Conservation (phyloP, 164 flowering plant species). For the Akebia trifoliata region DNA sequence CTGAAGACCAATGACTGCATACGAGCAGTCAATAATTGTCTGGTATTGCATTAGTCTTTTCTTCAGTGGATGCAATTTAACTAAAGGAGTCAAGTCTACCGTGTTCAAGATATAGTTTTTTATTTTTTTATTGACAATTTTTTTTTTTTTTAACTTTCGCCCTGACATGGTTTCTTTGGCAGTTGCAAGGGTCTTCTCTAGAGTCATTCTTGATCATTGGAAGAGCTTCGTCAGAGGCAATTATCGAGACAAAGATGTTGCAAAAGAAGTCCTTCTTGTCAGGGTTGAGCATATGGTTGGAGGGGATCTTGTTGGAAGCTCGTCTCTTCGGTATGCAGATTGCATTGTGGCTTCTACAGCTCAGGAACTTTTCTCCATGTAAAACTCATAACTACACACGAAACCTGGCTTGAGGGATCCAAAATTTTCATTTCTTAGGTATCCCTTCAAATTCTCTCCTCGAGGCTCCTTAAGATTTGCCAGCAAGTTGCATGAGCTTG, state of each 20-base stretch:
- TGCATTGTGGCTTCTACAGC: slow-evolving; percentile 64
- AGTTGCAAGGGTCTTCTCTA: slow-evolving; percentile 75
- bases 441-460: slow-evolving; percentile 19
- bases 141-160: background rate
- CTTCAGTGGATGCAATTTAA: background rate
- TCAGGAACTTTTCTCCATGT: no score
- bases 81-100: background rate
- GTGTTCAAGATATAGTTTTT: background rate
- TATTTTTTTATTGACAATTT: background rate
- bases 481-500: slow-evolving; percentile 11
- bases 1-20: slow-evolving; percentile 96
- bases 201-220: slow-evolving; percentile 80
- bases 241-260: slow-evolving; percentile 52
- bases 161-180: slow-evolving; percentile 16
- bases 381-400: no score
- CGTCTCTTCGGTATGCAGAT: slow-evolving; percentile 64
- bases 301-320: slow-evolving; percentile 51
- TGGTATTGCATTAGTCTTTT: slow-evolving; percentile 28
- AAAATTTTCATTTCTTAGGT: background rate
- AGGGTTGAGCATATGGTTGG: slow-evolving; percentile 45
- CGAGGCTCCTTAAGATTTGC: background rate
- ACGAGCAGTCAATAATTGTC: slow-evolving; percentile 58
- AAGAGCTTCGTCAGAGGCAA: slow-evolving; percentile 76
- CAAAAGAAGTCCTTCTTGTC: slow-evolving; percentile 48
- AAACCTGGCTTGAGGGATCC: no score